Base-by-base conservation (phyloP, 83 land plant genomes). In the Picea abies region DNA sequence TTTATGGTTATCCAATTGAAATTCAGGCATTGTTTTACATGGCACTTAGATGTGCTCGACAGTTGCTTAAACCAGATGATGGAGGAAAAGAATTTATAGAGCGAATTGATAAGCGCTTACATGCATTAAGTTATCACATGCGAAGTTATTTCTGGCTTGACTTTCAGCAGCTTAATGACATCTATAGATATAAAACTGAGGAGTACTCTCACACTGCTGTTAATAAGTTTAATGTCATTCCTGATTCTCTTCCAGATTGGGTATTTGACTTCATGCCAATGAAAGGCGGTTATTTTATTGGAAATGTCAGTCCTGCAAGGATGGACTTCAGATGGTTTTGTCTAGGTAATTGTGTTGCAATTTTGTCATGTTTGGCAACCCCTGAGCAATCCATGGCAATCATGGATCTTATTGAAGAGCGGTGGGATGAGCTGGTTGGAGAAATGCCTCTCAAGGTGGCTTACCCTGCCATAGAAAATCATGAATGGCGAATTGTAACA, bases 241-340 rank as follows among this genome's bases (percentile, higher is more conserved):
- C 85, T 9, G 90, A 88, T 17, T 86, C 90, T 5, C 81, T 88
- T 8, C 85, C 85, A 7, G 90, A 86, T 1, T 86, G 85, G 88
- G 66, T 88, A 25, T 86, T 88, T 78, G 88, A 88, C 32, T 88
- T 88, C 71, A 88, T 88, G 90, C 90, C 90, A 0, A 26, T 78
- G 73, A 77, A 52, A 9, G 90, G 90, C 2, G 90, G 90, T 10
- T 88, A 86, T 61, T 83, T 88, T 64, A 65, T 88, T 20, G 90
- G 90, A 23, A 88, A 88, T 73, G 88, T 88, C 60, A 86, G 90
- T n/a, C 90, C 88, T n/a, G 85, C 88, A 11, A 20, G 90, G 16
- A 80, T 88, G 90, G 90, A 88, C 78, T 88, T 88, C 76, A 66
- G 90, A 56, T 88, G 90, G 90, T 88, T 88, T 63, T 77, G 64